phyloP scores from a whole-genome alignment of 2,329 filamentous ascomycete genomes.

The Myotisia sp. region DNA sequence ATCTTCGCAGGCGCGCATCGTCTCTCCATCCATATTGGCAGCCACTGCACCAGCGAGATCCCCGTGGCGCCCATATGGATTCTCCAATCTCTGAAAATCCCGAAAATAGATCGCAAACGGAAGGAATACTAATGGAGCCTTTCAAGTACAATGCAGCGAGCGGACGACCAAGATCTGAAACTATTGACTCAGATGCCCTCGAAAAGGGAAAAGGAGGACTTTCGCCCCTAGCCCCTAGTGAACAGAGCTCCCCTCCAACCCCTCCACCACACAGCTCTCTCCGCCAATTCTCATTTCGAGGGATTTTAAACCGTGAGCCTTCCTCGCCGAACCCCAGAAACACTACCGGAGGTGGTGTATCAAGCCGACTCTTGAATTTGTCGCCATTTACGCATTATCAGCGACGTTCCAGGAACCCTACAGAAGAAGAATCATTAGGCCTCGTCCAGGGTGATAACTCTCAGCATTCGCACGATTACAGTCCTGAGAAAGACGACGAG shows the following conservation, averaged over 20 bases:
- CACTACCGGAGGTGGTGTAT: conserved; percentile 20
- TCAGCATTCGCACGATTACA: too few species aligned
- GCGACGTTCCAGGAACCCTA: conserved; percentile 31
- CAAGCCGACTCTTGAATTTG: conserved; percentile 26
- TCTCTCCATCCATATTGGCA: conserved; percentile 26
- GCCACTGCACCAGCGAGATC: conserved; percentile 13
- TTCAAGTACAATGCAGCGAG: conserved; percentile 9
- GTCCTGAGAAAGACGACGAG: conserved; percentile 6
- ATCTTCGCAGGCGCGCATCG: conserved; percentile 25
- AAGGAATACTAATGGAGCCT: conserved; percentile 49
- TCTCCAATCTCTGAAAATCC: conserved; percentile 12
- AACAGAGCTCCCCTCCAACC: conserved; percentile 4
- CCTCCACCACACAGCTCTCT: conserved; percentile 29
- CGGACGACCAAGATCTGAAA: conserved; percentile 1
- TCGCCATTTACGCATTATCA: conserved; percentile 28
- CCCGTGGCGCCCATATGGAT: conserved; percentile 3
- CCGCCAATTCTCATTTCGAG: conserved; percentile 87
- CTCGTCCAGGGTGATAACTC: conserved; percentile 58
- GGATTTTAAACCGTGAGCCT: conserved; percentile 45
- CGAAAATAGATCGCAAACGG: conserved; percentile 32
- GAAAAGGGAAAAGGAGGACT: conserved; percentile 2
- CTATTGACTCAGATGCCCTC: conserved; percentile 1
- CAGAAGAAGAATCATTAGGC: conserved; percentile 68
- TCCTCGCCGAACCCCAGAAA: not conserved
- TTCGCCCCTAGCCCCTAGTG: too few species aligned